Percentiles rank a stretch among this genome's conserved stretches.
Evolutionary conservation across 495 filamentous ascomycete species (phyloP).

Genomic region (Penicillium bovifimosum): DNA sequence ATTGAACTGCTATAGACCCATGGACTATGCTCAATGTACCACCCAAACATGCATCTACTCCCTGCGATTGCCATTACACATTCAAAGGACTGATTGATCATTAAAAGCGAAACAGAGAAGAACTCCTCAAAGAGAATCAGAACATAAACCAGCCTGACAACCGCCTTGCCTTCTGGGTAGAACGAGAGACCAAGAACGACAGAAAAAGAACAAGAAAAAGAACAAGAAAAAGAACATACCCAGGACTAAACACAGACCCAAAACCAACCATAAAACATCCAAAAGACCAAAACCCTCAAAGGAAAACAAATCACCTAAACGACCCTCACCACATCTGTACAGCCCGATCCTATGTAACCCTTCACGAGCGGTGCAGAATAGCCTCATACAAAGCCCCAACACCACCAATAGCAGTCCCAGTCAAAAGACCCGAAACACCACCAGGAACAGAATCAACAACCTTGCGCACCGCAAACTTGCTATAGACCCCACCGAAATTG

Average conservation of each 20-base stretch:
- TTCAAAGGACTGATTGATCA: neutral
- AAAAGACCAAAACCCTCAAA: neutral
- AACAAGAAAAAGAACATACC: slow-evolving; percentile 8
- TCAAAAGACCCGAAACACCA: slow-evolving; percentile 57
- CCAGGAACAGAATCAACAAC: slow-evolving; percentile 66
- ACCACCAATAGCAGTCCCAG: slow-evolving; percentile 64
- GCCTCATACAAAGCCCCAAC: slow-evolving; percentile 77
- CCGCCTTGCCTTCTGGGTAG: slow-evolving; percentile 25
- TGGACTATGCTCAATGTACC: too few species aligned
- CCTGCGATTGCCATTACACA: neutral
- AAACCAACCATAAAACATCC: slow-evolving; percentile 5
- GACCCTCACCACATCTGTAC: slow-evolving; percentile 13
- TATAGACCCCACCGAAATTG: slow-evolving; percentile 58
- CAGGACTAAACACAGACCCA: slow-evolving; percentile 8
- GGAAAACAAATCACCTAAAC: neutral
- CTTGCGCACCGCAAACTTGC: slow-evolving; percentile 49
- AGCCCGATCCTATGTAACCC: slow-evolving; percentile 6
- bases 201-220: neutral
- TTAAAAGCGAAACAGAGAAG: slow-evolving; percentile 7
- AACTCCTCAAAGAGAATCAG: neutral
- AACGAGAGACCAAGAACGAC: slow-evolving; percentile 21
- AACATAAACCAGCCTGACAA: slow-evolving; percentile 12
- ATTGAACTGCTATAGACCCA: too few species aligned
- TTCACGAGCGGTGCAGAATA: slow-evolving; percentile 62
- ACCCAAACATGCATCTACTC: neutral